Evolutionary conservation across 1,284 basidiomycete species (phyloP).

Genomic region (Polyporus tsugae): DNA sequence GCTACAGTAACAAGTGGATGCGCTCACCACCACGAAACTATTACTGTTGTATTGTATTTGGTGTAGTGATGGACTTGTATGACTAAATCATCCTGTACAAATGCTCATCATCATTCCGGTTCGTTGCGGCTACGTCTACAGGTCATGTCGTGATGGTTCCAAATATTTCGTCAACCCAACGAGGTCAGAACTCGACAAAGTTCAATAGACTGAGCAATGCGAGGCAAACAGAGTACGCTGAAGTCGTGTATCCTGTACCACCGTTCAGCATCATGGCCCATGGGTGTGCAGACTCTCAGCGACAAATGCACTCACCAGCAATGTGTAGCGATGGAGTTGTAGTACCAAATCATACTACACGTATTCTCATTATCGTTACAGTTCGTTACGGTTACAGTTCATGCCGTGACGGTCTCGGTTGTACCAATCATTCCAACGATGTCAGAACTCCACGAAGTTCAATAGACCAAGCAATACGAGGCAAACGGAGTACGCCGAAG

Average conservation of each 20-base stretch:
- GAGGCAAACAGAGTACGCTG: background rate
- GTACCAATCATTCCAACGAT: too few species aligned
- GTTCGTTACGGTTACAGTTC: too few species aligned
- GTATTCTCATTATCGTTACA: too few species aligned
- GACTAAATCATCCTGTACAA: background rate
- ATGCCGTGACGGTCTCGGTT: too few species aligned
- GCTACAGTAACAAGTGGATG: too few species aligned
- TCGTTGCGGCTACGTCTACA: background rate
- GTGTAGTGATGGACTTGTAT: background rate
- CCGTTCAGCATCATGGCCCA: background rate
- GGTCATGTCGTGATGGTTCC: background rate
- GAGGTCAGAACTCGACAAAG: background rate
- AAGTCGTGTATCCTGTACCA: background rate
- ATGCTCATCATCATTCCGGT: background rate
- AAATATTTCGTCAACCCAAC: too few species aligned
- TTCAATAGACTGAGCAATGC: background rate
- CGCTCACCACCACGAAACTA: too few species aligned
- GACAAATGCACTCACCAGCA: background rate
- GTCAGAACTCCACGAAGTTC: slow-evolving; percentile 31
- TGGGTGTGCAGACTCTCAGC: background rate
- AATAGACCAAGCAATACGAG: slow-evolving; percentile 30
- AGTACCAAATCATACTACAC: too few species aligned
- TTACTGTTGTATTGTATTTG: background rate
- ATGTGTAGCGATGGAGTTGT: too few species aligned
- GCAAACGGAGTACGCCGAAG: slow-evolving; percentile 34